Base-by-base conservation (phyloP, 257 asterid genomes). In the Fraxinus americana region DNA sequence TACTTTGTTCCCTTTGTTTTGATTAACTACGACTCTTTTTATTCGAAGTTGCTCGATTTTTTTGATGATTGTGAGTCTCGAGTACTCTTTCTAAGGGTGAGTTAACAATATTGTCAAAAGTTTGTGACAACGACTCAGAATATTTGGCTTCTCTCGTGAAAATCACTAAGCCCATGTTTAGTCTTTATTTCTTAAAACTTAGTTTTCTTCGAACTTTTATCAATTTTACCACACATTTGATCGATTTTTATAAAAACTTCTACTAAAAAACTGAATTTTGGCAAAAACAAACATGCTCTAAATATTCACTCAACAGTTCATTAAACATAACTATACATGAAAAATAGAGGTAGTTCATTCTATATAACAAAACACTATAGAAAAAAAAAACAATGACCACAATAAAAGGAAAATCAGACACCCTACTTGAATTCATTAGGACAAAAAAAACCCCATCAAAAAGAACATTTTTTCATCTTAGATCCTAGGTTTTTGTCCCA, bases 1-100 rank as follows among this genome's bases (percentile, higher is more conserved):
- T 23, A 45, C 90, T 83, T 65, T 0, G 93, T 95, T 50, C 99
- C 98, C 1, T 89, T 93, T 73, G 77, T 95, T 75, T 63, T 93
- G 84, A 93, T 95, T 98, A 95, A 91, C 86, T 95, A 91, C 39
- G 96, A 90, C 74, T 85, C 91, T 0, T 95, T 91, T 75, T 91
- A 93, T 85, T 80, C 92, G 5, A 95, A 93, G 83, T 70, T 93
- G 84, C 83, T 95, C 13, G 97, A 88, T n/a, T 93, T 95, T 36
- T 87, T 95, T 11, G 84, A 1, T 27, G 29, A 27, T 27, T 27
- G 29, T 27, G 29, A 27, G 29, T 27, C 29, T 27, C 29, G 29
- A 27, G 29, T 27, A 27, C 29, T 27, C 29, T 27, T 27, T 27
- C 29, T 27, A 27, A 27, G 29, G 29, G 29, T 27, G 29, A 27